Conservation (phyloP, 2,329 filamentous ascomycete genomes). For the Colletotrichum chrysophilum region DNA sequence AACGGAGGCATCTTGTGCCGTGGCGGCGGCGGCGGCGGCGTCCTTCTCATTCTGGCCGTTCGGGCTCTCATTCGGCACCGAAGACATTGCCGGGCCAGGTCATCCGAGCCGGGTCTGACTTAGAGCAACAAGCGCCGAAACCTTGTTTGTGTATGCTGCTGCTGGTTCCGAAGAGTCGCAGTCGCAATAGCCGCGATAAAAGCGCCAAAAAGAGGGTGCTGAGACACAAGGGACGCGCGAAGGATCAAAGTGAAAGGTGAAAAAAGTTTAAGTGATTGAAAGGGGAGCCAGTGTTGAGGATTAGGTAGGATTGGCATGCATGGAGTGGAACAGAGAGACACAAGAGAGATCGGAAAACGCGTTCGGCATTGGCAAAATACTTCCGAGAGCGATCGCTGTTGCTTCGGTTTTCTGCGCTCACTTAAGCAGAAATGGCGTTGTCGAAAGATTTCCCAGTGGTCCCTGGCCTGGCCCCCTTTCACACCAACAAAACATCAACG, state of each 20-base stretch:
- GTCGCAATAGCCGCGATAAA: neutral
- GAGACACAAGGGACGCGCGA: neutral
- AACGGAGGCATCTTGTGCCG: neutral
- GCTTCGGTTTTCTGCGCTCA: neutral
- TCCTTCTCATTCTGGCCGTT: neutral
- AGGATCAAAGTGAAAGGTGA: neutral
- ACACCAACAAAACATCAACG: neutral
- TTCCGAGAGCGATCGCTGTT: neutral
- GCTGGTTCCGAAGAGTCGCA: neutral
- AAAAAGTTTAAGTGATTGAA: neutral
- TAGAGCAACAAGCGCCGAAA: neutral
- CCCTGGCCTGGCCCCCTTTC: neutral
- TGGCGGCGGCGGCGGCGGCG: neutral
- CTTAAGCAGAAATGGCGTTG: slow-evolving; percentile 16
- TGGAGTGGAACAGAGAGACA: neutral
- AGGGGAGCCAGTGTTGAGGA: neutral
- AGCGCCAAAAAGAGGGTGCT: neutral
- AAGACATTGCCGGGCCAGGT: neutral
- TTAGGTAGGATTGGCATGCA: slow-evolving; percentile 2
- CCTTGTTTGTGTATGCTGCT: neutral
- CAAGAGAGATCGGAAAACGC: neutral
- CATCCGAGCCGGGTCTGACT: neutral
- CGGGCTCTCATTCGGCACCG: neutral
- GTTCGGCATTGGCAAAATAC: slow-evolving; percentile 4
- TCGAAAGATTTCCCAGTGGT: neutral